Conservation (phyloP, 257 asterid species). For the Cordia subcordata region DNA sequence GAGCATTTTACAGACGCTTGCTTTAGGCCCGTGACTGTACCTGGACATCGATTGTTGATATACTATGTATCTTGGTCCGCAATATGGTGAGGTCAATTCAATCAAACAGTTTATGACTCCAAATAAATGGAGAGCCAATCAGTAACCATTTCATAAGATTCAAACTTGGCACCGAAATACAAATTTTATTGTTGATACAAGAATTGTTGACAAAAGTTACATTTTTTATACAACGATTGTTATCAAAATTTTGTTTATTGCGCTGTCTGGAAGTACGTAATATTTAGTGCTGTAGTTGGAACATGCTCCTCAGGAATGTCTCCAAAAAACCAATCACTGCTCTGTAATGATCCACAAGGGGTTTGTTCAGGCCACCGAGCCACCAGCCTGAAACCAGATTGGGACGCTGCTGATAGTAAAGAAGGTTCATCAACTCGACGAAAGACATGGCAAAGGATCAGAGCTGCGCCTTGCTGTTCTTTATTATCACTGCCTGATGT, state of each 20-base stretch:
- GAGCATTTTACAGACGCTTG: too few species aligned
- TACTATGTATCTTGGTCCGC: too few species aligned
- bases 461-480: conserved; percentile 30
- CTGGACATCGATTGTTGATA: too few species aligned
- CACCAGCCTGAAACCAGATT: conserved; percentile 50
- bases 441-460: conserved; percentile 72
- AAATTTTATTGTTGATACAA: conserved; percentile 2
- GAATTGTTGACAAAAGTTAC: not conserved
- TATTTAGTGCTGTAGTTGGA: conserved; percentile 58
- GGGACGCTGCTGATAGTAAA: conserved; percentile 56
- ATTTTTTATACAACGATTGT: not conserved
- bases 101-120: not conserved
- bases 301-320: conserved; percentile 20
- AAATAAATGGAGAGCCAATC: not conserved
- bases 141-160: not conserved
- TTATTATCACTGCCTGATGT: conserved; percentile 11
- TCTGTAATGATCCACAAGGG: conserved; percentile 18
- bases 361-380: conserved; percentile 56
- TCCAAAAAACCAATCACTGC: conserved; percentile 49
- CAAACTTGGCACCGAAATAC: not conserved
- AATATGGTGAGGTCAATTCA: not conserved
- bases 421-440: conserved; percentile 85
- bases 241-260: conserved; percentile 2
- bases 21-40: too few species aligned
- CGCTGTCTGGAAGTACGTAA: conserved; percentile 55